These are phyloP conservation scores for Psophocarpus tetragonolobus DNA, from an alignment of 306 rosid genomes.

Conservation along the genomic window DNA sequence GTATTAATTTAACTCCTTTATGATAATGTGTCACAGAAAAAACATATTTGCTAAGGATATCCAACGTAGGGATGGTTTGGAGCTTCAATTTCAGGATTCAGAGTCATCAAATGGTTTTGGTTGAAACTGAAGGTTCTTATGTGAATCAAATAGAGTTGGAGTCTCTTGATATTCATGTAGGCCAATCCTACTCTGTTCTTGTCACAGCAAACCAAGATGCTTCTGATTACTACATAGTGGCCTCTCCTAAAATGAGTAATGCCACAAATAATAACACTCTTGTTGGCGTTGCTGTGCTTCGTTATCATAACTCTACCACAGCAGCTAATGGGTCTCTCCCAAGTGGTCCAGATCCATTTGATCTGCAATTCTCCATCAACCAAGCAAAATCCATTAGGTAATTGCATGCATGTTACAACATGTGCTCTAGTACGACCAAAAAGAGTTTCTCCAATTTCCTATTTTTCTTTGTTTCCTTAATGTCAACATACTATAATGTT, in stretches of 20 bases:
- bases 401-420: not conserved
- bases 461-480: not conserved
- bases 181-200: slow-evolving; percentile 84
- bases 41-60: slow-evolving; percentile 77
- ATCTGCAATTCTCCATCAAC: slow-evolving; percentile 55
- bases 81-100: slow-evolving; percentile 88
- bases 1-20: not conserved
- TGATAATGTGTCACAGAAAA: slow-evolving; percentile 54
- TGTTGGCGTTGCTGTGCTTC: slow-evolving; percentile 60
- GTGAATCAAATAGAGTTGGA: slow-evolving; percentile 57
- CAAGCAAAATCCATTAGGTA: slow-evolving; percentile 83
- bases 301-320: slow-evolving; percentile 53
- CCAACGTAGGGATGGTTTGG: slow-evolving; percentile 73
- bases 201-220: slow-evolving; percentile 66
- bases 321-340: slow-evolving; percentile 59
- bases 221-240: slow-evolving; percentile 73
- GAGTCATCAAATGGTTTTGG: slow-evolving; percentile 63
- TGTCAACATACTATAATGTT: not conserved
- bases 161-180: slow-evolving; percentile 88
- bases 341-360: slow-evolving; percentile 66
- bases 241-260: slow-evolving; percentile 58
- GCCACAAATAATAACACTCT: slow-evolving; percentile 34
- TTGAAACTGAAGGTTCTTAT: slow-evolving; percentile 92
- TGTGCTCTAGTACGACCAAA: not conserved
- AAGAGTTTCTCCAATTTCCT: not conserved